Evolutionary conservation across 148 eudicot genomes (phyloP), one percentile per base, ranked within the genome.

Genomic region (Camellia japonica): DNA sequence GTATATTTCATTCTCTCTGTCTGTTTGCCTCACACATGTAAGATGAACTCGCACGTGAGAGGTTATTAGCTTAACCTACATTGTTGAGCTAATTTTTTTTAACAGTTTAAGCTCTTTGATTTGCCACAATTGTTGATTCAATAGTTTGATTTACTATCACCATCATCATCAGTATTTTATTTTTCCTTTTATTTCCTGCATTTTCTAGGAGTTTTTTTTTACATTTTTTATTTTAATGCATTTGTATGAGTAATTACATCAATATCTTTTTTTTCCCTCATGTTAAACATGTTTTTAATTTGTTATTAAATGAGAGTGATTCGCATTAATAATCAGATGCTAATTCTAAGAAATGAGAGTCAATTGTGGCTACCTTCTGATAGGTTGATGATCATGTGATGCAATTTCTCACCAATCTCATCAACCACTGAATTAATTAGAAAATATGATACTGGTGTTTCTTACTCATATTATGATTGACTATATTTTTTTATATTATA

Each of bases 401-500:
- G 61, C 42, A 55, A 20, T 54, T n/a, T n/a, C 61, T 54, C 19
- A 72, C 61, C 62, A 72, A 72, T 72, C 75, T 52, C 75, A 72
- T 52, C 75, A 72, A 47, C 61, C 38, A 20, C 61, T 42, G 8
- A 38, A 41, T 14, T 43, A 54, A 72, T 23, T 51, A 30, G 6
- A 52, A 12, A 12, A 54, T 52, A n/a, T 2, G 20, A 52, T 3
- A 1, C 18, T 6, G 42, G 14, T 71, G 42, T 71, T 19, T 70
- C 55, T 70, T 70, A 44, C 73, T n/a, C 55, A 16, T 13, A 44
- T 14, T 9, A 7, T 43, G 18, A 44, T 68, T 38, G 13, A 42
- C 41, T 68, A 30, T 38, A 68, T 42, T 66, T 11, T 44, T 13
- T 38, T 15, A 38, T 15, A 23, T 66, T 15, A 66, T 12, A 66